Percentiles rank a stretch among this genome's conserved stretches.
Evolutionary conservation across 83 land plant genomes (phyloP).

Genomic region (Thuja plicata): DNA sequence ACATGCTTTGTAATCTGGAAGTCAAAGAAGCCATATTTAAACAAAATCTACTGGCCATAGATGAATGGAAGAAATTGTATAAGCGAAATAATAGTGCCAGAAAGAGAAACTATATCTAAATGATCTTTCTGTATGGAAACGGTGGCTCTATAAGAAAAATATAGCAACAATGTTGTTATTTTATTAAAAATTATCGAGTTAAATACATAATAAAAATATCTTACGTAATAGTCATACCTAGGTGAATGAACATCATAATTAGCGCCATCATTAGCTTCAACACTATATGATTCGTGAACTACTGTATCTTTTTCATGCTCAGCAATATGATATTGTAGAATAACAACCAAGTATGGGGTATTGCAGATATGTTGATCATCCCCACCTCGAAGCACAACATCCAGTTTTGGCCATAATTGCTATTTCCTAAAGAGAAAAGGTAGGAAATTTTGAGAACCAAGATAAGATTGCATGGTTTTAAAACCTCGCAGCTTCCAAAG

Average conservation of each 20-base stretch:
- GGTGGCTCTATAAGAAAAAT: conserved; percentile 42
- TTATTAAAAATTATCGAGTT: neutral
- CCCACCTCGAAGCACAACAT: conserved; percentile 4
- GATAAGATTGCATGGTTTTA: neutral
- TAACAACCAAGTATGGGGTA: conserved; percentile 21
- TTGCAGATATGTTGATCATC: neutral
- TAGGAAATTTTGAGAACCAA: neutral
- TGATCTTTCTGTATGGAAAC: conserved; percentile 72
- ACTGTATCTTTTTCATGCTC: conserved; percentile 18
- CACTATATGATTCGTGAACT: neutral
- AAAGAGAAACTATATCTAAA: too few relatives aligned
- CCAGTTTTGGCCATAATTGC: conserved; percentile 22
- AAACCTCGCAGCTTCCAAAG: neutral
- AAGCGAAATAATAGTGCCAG: too few relatives aligned
- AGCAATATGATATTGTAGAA: conserved; percentile 22
- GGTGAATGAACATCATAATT: conserved; percentile 72
- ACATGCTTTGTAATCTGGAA: too few relatives aligned
- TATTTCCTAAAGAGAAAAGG: neutral
- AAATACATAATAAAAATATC: neutral
- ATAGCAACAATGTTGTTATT: neutral
- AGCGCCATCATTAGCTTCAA: conserved; percentile 54
- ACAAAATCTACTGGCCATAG: too few relatives aligned
- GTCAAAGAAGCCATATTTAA: too few relatives aligned
- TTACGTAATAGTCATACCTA: conserved; percentile 37
- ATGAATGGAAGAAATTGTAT: too few relatives aligned